Percentiles rank a stretch among this genome's conserved stretches.
phyloP scores from a whole-genome alignment of 257 asterid genomes.

The Penstemon newberryi region DNA sequence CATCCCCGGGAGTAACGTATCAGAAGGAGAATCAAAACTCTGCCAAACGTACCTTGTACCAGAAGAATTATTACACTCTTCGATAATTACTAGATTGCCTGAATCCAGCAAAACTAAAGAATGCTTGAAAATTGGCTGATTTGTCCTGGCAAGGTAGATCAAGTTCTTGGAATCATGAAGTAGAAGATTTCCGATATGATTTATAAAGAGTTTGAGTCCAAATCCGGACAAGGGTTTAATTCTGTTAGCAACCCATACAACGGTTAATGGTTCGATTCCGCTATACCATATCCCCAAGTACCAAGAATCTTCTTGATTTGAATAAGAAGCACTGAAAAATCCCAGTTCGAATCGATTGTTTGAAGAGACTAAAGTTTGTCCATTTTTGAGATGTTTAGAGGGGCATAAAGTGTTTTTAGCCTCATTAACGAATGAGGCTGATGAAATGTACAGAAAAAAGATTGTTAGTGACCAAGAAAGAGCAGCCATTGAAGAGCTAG shows the following conservation, averaged over 20 bases:
- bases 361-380: conserved; percentile 32
- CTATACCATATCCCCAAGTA: conserved; percentile 41
- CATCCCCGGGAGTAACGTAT: conserved; percentile 61
- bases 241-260: conserved; percentile 46
- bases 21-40: conserved; percentile 41
- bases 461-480: conserved; percentile 4
- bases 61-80: not conserved
- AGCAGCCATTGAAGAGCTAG: conserved; percentile 26
- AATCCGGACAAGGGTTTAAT: conserved; percentile 27
- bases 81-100: conserved; percentile 35
- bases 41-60: conserved; percentile 38
- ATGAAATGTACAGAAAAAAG: conserved; percentile 13
- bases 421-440: not conserved
- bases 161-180: conserved; percentile 16
- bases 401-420: conserved; percentile 21
- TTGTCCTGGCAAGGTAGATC: not conserved
- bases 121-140: not conserved
- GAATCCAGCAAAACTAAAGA: conserved; percentile 8
- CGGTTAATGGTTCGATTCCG: conserved; percentile 28
- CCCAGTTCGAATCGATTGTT: conserved; percentile 40
- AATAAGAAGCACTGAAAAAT: conserved; percentile 29
- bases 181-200: conserved; percentile 18
- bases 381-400: conserved; percentile 19
- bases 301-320: not conserved
- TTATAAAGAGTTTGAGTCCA: conserved; percentile 8